Evolutionary conservation across 2,329 filamentous ascomycete species (phyloP).

Genomic region (Aspergillus clavatus): DNA sequence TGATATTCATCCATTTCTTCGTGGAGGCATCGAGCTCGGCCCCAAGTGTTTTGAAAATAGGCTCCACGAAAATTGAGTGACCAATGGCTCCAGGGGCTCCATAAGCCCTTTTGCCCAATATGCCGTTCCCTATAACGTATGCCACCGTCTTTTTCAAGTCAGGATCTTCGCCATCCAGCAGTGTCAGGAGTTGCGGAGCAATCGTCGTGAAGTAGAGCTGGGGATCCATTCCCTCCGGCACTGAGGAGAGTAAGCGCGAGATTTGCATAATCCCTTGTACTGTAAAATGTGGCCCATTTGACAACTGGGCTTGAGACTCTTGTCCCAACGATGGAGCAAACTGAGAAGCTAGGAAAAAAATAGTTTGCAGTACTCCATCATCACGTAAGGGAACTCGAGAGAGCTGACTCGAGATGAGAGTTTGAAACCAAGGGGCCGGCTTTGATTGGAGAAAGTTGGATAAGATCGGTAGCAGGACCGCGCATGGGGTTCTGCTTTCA

Average conservation of each 20-base stretch:
- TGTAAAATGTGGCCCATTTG: conserved; percentile 37
- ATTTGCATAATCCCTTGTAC: conserved; percentile 43
- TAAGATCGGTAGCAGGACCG: conserved; percentile 32
- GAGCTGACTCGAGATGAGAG: conserved; percentile 32
- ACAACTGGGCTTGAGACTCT: conserved; percentile 24
- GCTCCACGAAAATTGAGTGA: conserved; percentile 39
- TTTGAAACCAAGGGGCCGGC: conserved; percentile 37
- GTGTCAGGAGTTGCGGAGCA: conserved; percentile 36
- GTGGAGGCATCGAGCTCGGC: conserved; percentile 25
- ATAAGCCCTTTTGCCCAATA: conserved; percentile 37
- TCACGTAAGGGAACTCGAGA: conserved; percentile 37
- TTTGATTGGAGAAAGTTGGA: conserved; percentile 37
- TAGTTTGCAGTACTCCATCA: conserved; percentile 40
- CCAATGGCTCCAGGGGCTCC: conserved; percentile 39
- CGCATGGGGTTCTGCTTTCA: conserved; percentile 30
- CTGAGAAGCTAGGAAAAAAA: conserved; percentile 41
- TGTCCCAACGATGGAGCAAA: conserved; percentile 38
- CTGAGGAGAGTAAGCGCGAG: conserved; percentile 39
- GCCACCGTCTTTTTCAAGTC: conserved; percentile 40
- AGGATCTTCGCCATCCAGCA: conserved; percentile 38
- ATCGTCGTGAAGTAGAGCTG: conserved; percentile 35
- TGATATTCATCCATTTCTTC: conserved; percentile 23
- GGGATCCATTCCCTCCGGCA: conserved; percentile 36
- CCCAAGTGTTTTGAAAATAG: conserved; percentile 36
- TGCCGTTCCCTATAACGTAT: conserved; percentile 42